These are phyloP conservation scores for Salmacisia buchloeana DNA, from an alignment of 1,284 basidiomycete species.

Conservation along the genomic window DNA sequence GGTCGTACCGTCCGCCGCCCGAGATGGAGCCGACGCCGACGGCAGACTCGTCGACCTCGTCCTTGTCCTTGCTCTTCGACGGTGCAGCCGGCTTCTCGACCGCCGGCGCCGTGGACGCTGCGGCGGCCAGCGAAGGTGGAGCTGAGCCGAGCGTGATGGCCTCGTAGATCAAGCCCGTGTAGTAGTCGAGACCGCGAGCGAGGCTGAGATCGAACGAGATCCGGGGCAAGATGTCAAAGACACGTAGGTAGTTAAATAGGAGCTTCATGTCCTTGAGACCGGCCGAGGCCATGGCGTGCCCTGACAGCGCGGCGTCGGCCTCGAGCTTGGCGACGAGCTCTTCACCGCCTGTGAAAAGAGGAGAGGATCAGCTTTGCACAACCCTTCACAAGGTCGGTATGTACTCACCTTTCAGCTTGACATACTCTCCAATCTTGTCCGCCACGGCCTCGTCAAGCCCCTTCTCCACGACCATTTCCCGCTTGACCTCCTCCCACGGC, in stretches of 20 bases:
- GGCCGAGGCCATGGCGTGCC: conserved; percentile 67
- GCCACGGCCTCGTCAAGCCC: conserved; percentile 76
- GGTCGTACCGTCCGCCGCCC: conserved; percentile 93
- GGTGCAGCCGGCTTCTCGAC: conserved; percentile 37
- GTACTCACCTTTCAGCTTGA: conserved; percentile 76
- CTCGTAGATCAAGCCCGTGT: conserved; percentile 98
- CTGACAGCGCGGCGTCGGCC: conserved; percentile 63
- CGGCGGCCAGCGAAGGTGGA: conserved; percentile 66
- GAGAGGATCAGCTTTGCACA: not conserved
- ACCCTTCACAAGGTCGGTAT: not conserved
- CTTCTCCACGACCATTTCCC: conserved; percentile 95
- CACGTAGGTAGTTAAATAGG: conserved; percentile 75
- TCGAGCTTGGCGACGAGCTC: conserved; percentile 72
- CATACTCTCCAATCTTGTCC: conserved; percentile 93
- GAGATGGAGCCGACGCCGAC: conserved; percentile 97
- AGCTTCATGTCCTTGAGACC: conserved; percentile 86
- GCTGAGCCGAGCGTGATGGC: conserved; percentile 88
- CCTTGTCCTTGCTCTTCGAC: conserved; percentile 63
- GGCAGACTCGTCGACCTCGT: conserved; percentile 84
- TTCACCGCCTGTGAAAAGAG: conserved; percentile 61
- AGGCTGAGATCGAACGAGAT: conserved; percentile 93
- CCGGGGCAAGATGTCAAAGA: conserved; percentile 69
- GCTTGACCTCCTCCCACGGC: conserved; percentile 85
- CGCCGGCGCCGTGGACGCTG: conserved; percentile 48
- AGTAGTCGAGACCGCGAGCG: conserved; percentile 94